Evolutionary conservation across 768 basidiomycete species (phyloP).

Genomic region (Tulasnella sp.): DNA sequence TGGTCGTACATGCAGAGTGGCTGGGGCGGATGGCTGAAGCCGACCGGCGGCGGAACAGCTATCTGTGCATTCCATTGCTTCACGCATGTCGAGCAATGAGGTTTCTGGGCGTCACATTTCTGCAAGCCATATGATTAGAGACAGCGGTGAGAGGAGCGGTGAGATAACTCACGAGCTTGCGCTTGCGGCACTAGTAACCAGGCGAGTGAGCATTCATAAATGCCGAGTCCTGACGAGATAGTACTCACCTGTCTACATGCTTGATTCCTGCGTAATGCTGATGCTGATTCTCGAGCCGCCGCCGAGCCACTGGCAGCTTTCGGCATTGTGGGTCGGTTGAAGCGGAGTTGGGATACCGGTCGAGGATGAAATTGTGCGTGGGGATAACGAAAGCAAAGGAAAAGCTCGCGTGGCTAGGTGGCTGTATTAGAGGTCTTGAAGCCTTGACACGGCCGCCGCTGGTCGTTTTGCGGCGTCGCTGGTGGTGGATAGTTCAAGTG

Average conservation of each 20-base stretch:
- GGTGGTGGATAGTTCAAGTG: not conserved
- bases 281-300: not conserved
- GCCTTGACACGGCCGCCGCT: not conserved
- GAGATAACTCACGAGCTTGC: slow-evolving; percentile 57
- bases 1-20: slow-evolving; percentile 82
- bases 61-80: slow-evolving; percentile 75
- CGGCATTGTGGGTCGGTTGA: not conserved
- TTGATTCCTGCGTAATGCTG: not conserved
- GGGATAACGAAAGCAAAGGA: not conserved
- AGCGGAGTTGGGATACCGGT: not conserved
- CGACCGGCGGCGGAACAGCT: slow-evolving; percentile 74
- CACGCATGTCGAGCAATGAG: slow-evolving; percentile 74
- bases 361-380: not conserved
- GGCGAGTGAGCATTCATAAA: slow-evolving; percentile 35
- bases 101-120: slow-evolving; percentile 85
- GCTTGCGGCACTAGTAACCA: slow-evolving; percentile 69
- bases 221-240: not conserved
- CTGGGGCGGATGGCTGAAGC: slow-evolving; percentile 80
- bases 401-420: not conserved
- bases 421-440: not conserved
- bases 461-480: not conserved
- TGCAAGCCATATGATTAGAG: slow-evolving; percentile 23
- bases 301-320: not conserved
- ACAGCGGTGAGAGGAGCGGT: not conserved
- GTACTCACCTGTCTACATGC: slow-evolving; percentile 7